A percentile compares a stretch with the other conserved stretches of the same genome.
These are phyloP conservation scores for Penicillium flavigenum DNA, from an alignment of 495 filamentous ascomycete species.

Conservation along the genomic window DNA sequence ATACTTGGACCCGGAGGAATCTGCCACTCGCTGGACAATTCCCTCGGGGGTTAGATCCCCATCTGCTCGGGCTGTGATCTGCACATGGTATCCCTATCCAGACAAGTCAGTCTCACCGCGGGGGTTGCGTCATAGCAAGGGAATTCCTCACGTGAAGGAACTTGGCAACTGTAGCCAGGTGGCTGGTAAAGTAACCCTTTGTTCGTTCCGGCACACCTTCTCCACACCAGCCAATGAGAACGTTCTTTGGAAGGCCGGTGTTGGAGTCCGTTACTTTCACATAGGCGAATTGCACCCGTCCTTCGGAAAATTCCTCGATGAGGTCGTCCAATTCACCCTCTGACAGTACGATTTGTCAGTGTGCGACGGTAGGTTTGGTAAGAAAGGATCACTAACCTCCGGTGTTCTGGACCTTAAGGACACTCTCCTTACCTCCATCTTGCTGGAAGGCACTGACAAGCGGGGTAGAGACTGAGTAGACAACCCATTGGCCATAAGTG, in stretches of 20 bases:
- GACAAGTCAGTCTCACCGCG: constrained; percentile 17
- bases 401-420: constrained; percentile 87
- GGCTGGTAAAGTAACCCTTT: constrained; percentile 97
- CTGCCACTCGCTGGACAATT: constrained; percentile 91
- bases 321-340: constrained; percentile 93
- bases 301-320: constrained; percentile 97
- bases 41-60: constrained; percentile 79
- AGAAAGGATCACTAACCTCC: constrained; percentile 61
- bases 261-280: constrained; percentile 96
- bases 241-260: constrained; percentile 84
- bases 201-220: constrained; percentile 97
- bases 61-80: constrained; percentile 91
- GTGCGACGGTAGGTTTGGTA: background rate
- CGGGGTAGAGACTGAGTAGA: constrained; percentile 88
- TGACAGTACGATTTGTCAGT: constrained; percentile 30
- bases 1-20: constrained; percentile 95
- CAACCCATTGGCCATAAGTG: constrained; percentile 82
- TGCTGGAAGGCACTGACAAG: constrained; percentile 87
- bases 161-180: constrained; percentile 83
- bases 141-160: constrained; percentile 67
- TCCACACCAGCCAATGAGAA: constrained; percentile 95
- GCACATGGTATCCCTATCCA: constrained; percentile 85
- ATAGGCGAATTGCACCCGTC: constrained; percentile 93
- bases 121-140: background rate
- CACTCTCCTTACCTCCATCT: constrained; percentile 83